Conservation (phyloP, 768 basidiomycete species). For the Mycena filopes region DNA sequence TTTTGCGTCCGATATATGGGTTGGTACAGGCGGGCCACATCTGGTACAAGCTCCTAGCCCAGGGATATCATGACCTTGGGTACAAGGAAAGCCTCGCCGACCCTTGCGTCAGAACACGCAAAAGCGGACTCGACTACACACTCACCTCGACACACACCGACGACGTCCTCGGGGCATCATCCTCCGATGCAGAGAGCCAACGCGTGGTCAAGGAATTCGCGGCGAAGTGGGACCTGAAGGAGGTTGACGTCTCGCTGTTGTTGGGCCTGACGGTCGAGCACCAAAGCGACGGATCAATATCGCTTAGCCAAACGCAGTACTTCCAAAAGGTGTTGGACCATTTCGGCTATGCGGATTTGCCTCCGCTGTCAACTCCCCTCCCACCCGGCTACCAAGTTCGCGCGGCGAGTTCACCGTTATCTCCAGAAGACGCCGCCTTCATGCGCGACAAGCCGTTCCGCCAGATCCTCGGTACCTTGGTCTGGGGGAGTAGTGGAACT, state of each 20-base stretch:
- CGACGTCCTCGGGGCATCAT: background rate
- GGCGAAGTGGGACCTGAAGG: conserved; percentile 7
- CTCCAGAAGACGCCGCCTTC: too few species aligned
- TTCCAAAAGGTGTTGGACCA: too few species aligned
- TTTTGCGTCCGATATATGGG: background rate
- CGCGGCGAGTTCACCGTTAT: too few species aligned
- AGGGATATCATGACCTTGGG: background rate
- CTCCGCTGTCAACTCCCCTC: too few species aligned
- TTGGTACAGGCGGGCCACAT: background rate
- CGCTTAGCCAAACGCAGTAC: too few species aligned
- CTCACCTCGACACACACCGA: conserved; percentile 3
- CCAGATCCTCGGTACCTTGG: too few species aligned
- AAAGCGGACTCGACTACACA: background rate
- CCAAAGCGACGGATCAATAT: too few species aligned
- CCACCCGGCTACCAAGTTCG: too few species aligned
- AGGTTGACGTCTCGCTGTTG: conserved; percentile 4
- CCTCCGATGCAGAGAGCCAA: background rate
- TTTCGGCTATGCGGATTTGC: too few species aligned
- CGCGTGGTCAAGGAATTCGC: conserved; percentile 3
- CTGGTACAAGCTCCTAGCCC: background rate
- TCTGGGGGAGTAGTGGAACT: too few species aligned
- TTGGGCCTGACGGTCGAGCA: background rate
- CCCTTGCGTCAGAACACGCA: conserved; percentile 1
- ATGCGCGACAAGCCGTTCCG: too few species aligned
- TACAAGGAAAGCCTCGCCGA: conserved; percentile 3